These are phyloP conservation scores for Colletotrichum karsti DNA, from an alignment of 2,329 filamentous ascomycete genomes.

Conservation along the genomic window DNA sequence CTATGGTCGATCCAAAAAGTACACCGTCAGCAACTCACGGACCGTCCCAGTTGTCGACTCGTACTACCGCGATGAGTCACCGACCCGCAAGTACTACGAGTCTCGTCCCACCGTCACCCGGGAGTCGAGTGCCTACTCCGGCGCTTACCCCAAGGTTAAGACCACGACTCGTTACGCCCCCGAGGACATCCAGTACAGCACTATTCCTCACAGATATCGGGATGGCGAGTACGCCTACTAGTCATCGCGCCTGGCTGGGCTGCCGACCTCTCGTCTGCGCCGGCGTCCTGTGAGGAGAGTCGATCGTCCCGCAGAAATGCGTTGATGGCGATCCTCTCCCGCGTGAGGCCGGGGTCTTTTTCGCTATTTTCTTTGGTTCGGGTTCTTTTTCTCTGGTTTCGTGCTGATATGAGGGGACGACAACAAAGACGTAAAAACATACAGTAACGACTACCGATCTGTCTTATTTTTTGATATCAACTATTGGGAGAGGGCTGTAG, in stretches of 20 bases:
- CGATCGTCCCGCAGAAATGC: slow-evolving; percentile 19
- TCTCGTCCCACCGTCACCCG: slow-evolving; percentile 38
- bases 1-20: slow-evolving; percentile 11
- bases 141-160: slow-evolving; percentile 43
- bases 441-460: slow-evolving; percentile 30
- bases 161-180: slow-evolving; percentile 39
- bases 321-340: background rate
- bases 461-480: slow-evolving; percentile 29
- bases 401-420: slow-evolving; percentile 21
- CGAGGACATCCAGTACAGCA: slow-evolving; percentile 43
- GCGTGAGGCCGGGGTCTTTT: background rate
- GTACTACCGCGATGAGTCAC: slow-evolving; percentile 33
- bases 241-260: background rate
- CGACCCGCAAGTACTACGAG: slow-evolving; percentile 22
- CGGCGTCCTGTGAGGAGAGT: background rate
- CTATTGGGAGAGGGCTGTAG: slow-evolving; percentile 19
- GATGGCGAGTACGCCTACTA: slow-evolving; percentile 33
- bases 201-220: slow-evolving; percentile 34
- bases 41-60: slow-evolving; percentile 33
- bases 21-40: slow-evolving; percentile 32
- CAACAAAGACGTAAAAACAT: slow-evolving; percentile 23
- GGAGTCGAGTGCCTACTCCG: slow-evolving; percentile 38
- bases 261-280: background rate
- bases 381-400: slow-evolving; percentile 24
- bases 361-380: background rate